Evolutionary conservation across 2,329 filamentous ascomycete species (phyloP).

Genomic region (Sporothrix globosa): DNA sequence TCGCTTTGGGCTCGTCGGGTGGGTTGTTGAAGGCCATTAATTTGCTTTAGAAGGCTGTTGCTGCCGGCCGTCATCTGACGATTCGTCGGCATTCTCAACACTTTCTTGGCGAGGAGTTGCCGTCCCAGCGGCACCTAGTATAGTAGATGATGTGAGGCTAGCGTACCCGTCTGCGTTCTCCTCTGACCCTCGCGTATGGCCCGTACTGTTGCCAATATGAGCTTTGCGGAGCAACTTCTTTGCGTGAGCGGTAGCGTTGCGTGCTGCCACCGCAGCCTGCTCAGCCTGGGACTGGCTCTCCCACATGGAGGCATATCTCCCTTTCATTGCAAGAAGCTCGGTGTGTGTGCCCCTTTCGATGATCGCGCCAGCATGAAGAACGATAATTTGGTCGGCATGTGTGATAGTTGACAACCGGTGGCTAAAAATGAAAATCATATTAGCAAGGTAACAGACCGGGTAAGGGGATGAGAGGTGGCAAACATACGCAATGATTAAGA

Average conservation of each 20-base stretch:
- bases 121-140: conserved; percentile 45
- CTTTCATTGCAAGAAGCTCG: conserved; percentile 69
- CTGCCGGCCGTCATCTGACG: conserved; percentile 34
- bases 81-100: conserved; percentile 33
- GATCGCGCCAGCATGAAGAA: conserved; percentile 38
- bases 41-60: conserved; percentile 28
- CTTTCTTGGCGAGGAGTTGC: conserved; percentile 39
- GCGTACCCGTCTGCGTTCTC: conserved; percentile 52
- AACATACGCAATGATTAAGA: conserved; percentile 89
- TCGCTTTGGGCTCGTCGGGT: not conserved
- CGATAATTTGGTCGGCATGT: conserved; percentile 39
- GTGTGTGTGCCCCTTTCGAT: conserved; percentile 52
- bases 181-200: conserved; percentile 42
- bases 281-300: conserved; percentile 82
- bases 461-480: not conserved
- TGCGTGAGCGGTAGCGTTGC: conserved; percentile 48
- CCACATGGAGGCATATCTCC: conserved; percentile 85
- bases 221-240: conserved; percentile 54
- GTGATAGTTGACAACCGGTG: conserved; percentile 71
- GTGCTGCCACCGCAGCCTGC: conserved; percentile 65
- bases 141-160: conserved; percentile 52
- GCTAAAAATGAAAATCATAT: conserved; percentile 42
- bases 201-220: conserved; percentile 47
- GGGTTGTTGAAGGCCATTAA: not conserved
- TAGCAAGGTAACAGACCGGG: not conserved